Percentiles rank a stretch among this genome's conserved stretches.
These are phyloP conservation scores for Toxicodendron radicans DNA, from an alignment of 345 rosid genomes.

Conservation along the genomic window DNA sequence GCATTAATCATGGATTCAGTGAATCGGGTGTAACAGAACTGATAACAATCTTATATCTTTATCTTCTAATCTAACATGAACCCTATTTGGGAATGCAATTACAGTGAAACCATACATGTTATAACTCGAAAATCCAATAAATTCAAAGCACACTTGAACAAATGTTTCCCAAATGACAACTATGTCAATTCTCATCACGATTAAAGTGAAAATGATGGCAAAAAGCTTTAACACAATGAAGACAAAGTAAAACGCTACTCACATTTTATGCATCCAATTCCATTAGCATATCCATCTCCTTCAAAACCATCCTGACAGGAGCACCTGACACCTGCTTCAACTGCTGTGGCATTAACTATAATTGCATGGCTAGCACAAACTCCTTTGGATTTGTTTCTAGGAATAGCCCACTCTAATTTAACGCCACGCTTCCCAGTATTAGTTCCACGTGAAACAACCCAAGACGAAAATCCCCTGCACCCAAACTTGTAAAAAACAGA, in stretches of 20 bases:
- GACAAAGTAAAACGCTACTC: constrained; percentile 20
- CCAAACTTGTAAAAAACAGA: constrained; percentile 67
- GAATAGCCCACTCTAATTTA: constrained; percentile 83
- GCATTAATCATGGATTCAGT: constrained; percentile 11
- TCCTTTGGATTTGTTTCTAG: constrained; percentile 42
- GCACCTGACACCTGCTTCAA: constrained; percentile 65
- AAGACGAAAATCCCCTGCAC: constrained; percentile 79
- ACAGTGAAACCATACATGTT: neutral
- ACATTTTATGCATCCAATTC: constrained; percentile 72
- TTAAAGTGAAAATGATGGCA: neutral
- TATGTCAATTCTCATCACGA: neutral
- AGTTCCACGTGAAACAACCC: constrained; percentile 63
- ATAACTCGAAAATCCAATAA: neutral
- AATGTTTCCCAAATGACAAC: neutral
- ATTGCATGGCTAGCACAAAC: constrained; percentile 48
- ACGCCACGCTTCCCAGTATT: constrained; percentile 66
- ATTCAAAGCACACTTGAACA: constrained; percentile 1
- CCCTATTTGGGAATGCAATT: neutral
- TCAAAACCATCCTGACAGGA: constrained; percentile 62
- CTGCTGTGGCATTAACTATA: constrained; percentile 59
- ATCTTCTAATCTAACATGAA: neutral
- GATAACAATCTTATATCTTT: constrained; percentile 1
- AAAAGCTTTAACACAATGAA: neutral
- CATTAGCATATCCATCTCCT: constrained; percentile 71
- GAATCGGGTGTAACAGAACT: constrained; percentile 1